Base-by-base conservation (phyloP, 2,329 filamentous ascomycete genomes). In the Cytospora leucostoma region DNA sequence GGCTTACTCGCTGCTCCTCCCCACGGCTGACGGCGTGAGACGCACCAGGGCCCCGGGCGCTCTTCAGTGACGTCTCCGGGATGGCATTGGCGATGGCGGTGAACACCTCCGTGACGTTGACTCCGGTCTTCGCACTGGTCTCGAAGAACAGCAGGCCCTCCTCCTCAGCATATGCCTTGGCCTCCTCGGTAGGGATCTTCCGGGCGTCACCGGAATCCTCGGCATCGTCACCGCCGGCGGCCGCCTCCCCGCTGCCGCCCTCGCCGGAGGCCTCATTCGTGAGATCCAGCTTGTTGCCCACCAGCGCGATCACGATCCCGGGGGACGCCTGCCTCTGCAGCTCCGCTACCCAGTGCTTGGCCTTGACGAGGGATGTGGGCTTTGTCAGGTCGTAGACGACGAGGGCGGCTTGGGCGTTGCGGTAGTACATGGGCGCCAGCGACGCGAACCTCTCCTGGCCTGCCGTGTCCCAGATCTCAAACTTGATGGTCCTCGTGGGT, bases 361-460 rank as follows among this genome's bases (percentile, higher is more conserved):
- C 95, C 81, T 99, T 98, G 78, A 92, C 88, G 70, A 99, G 88
- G 55, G 93, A 97, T 56, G 92, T 95, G 51, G 93, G 91, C 78
- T 98, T 98, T 67, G 95, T 99, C 71, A 99, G 88, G 75, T 99
- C 94, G 86, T 98, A 99, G 75, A 98, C 94, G 67, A 99, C 94
- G 70, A 99, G 90, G 15, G 95, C 95, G 68, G 93, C 93, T 80
- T 98, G 94, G 58, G 95, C 95, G 76, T 99, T 98, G 78, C 94
- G 93, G 83, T 98, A 98, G 85, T 99, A 99, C 95, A 98, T 98
- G 71, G 94, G 95, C 59, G 95, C 95, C 66, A 98, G 87, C 58
- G 91, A 96, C 71, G 94, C 94, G 75, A 98, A 99, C 68, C 94
- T 92, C 82, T 99, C 94, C 79, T 99, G 94, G 74, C 94, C 94